Base-by-base conservation (phyloP, 2,329 filamentous ascomycete species). In the Lasiodiplodia sp. region DNA sequence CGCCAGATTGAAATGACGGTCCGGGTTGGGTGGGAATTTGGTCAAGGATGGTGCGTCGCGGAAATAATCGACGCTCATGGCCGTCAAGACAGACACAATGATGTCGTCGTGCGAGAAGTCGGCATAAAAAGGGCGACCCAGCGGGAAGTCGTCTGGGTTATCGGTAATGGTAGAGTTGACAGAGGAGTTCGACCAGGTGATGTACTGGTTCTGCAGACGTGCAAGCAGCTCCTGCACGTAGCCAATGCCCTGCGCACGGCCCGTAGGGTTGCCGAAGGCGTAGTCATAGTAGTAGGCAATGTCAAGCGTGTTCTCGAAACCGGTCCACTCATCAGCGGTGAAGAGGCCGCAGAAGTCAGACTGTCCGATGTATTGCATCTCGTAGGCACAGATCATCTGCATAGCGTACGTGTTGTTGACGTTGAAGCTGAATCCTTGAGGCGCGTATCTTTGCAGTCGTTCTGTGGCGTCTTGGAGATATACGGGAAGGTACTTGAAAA, bases 31-130 rank as follows among this genome's bases (percentile, higher is more conserved):
- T 23, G 82, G 83, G 71, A 75, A 84, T 58, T 80, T 71, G 0
- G 76, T 79, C 16, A 85, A 73, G 57, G 74, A 77, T 2, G 84
- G 83, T 1, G 84, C 73, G 11, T 85, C 82, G 25, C 81, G 81
- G 77, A 87, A 84, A 72, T 87, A 87, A 71, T 87, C 84, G 28
- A 88, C 71, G 14, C 83, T 85, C 75, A 88, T 80, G 3, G 86
- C 85, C 0, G 84, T 81, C 14, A 87, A 76, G 5, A 81, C 80
- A 4, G 81, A 83, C 68, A 86, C 74, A 70, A 87, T 83, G 70
- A 86, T 84, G 70, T 86, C 82, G 74, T 87, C 85, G 73, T 86
- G 85, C 12, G 79, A 81, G 76, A 86, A 86, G 72, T 87, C 85
- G 69, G 84, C 79, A 72, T 86, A 87, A 72, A 87, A 82, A 2